Percentiles rank a stretch among this genome's conserved stretches.
These are phyloP conservation scores for Closterium sp. DNA, from an alignment of 139 green algal species.

Conservation along the genomic window DNA sequence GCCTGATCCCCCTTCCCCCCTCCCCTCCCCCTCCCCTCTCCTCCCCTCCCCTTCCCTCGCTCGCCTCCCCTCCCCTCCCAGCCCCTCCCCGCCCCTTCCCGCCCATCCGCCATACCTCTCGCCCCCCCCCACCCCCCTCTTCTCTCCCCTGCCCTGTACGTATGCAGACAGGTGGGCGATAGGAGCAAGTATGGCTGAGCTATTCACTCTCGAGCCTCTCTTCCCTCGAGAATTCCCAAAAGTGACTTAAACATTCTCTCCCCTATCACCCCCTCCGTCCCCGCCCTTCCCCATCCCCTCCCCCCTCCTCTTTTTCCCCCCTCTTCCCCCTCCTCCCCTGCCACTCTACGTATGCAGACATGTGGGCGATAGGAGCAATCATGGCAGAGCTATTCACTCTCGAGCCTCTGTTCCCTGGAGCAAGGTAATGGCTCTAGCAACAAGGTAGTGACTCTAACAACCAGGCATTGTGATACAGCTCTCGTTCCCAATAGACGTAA, in stretches of 20 bases:
- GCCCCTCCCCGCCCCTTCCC: no score
- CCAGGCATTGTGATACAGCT: no score
- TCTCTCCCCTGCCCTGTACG: neutral
- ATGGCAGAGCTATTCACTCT: constrained; percentile 95
- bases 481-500: neutral
- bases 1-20: no score
- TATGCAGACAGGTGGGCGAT: constrained; percentile 87
- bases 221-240: constrained; percentile 86
- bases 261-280: no score
- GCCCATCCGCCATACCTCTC: no score
- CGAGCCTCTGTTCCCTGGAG: constrained; percentile 84
- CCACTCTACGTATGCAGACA: constrained; percentile 59
- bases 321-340: neutral
- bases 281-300: no score
- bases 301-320: no score
- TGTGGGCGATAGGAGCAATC: constrained; percentile 93
- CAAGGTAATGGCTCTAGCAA: constrained; percentile 16
- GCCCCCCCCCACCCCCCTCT: no score
- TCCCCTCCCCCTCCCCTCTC: no score
- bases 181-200: constrained; percentile 91
- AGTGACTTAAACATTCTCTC: no score
- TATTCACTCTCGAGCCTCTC: constrained; percentile 90
- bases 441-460: neutral
- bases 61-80: no score
- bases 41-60: no score